Base-by-base conservation (phyloP, 805 yeast genomes). In the Candida quercuum region DNA sequence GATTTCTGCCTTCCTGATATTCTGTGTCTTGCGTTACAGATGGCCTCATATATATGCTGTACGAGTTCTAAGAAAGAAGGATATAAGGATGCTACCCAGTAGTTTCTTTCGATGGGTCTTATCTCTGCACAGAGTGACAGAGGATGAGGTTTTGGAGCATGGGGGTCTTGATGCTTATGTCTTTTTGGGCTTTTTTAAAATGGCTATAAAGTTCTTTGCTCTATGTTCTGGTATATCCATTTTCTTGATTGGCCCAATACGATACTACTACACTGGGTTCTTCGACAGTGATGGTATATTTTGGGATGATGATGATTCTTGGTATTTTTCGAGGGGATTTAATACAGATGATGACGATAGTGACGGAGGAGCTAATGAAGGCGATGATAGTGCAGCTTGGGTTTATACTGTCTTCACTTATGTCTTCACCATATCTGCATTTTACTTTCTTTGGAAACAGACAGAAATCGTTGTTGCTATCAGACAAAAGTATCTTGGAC, bases 161-260 rank as follows among this genome's bases (percentile, higher is more conserved):
- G 95, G 96, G 3, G 99, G 99, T 0, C 63, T 91, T 32, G 99
- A 91, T 63, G 97, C 97, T 0, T 87, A 72, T 61, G 98, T 93
- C 36, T 91, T 85, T 52, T 62, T 91, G 22, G 87, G 91, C 2
- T 91, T 91, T 60, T 93, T 93, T 72, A 81, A 83, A 42, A 86
- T 89, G 88, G 75, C 93, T 42, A 85, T 89, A 37, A 76, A 78
- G 54, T 66, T 85, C 13, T 63, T 91, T 21, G 64, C 77, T 2
- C 63, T 74, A 0, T 83, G 88, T 51, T 71, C 85, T 33, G 43
- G 86, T 2, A 78, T 86, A 47, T 88, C 95, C 1, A 64, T 84
- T 7, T 64, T 78, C 14, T 69, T 91, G 7, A 85, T 91, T 21
- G 84, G 95, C 1, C 98, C 99, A 0, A 72, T 93, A 3, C 59